Evolutionary conservation across 495 filamentous ascomycete species (phyloP).

Genomic region (Tuber magnatum): DNA sequence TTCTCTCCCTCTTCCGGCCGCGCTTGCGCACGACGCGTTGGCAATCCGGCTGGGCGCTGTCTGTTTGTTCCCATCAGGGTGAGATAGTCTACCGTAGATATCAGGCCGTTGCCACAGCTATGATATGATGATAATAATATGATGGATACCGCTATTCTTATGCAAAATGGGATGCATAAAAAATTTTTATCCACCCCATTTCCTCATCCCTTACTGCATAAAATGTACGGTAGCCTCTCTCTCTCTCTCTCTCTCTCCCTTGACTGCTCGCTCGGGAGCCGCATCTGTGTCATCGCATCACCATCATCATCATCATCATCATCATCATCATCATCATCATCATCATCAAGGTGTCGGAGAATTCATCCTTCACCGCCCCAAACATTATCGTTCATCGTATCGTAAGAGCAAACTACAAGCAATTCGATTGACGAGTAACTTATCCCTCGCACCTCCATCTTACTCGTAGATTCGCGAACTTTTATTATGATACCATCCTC

Average conservation of each 20-base stretch:
- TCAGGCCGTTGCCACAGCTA: no score
- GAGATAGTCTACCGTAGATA: no score
- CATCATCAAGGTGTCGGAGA: no score
- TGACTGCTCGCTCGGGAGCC: neutral
- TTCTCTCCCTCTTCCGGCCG: conserved; percentile 4
- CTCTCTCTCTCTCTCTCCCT: neutral
- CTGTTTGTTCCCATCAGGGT: neutral
- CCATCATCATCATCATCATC: no score
- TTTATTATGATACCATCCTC: neutral
- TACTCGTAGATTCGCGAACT: neutral
- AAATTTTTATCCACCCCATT: neutral
- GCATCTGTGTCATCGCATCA: neutral
- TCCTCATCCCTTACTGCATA: neutral
- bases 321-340: no score
- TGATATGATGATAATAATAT: no score
- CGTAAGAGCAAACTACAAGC: neutral
- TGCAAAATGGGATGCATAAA: neutral
- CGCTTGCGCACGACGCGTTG: conserved; percentile 33
- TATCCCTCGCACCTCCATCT: neutral
- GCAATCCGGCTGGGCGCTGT: conserved; percentile 11
- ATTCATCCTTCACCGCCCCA: no score
- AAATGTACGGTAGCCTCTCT: no score
- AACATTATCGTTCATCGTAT: neutral
- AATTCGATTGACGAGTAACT: neutral
- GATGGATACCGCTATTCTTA: no score